Evolutionary conservation across 1,284 basidiomycete genomes (phyloP).

Genomic region (Melampsora americana): DNA sequence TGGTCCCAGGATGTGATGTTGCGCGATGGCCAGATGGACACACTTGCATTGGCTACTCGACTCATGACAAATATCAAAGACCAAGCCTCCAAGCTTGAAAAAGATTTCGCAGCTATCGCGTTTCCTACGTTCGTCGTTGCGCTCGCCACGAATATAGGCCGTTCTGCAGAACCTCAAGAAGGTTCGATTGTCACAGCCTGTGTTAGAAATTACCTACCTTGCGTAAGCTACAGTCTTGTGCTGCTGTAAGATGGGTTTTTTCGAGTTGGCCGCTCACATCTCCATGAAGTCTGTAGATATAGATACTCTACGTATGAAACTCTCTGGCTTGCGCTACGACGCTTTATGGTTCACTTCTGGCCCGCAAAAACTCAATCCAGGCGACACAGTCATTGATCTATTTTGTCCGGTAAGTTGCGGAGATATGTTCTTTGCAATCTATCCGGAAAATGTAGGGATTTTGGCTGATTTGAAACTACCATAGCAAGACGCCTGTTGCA

Average conservation of each 20-base stretch:
- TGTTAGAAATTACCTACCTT: conserved; percentile 67
- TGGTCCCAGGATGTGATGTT: conserved; percentile 47
- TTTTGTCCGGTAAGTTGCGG: conserved; percentile 41
- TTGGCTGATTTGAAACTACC: conserved; percentile 6
- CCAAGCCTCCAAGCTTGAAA: conserved; percentile 60
- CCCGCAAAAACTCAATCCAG: conserved; percentile 17
- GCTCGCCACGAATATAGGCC: conserved; percentile 57
- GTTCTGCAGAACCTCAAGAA: conserved; percentile 62
- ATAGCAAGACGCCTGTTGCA: conserved; percentile 62
- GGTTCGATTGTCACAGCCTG: conserved; percentile 63
- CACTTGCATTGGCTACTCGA: conserved; percentile 57
- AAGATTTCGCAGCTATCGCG: conserved; percentile 65
- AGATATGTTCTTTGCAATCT: background rate
- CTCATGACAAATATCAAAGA: conserved; percentile 61
- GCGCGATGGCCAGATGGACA: conserved; percentile 3
- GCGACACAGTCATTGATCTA: conserved; percentile 28
- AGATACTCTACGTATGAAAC: conserved; percentile 43
- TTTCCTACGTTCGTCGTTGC: conserved; percentile 65
- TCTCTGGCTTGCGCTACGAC: conserved; percentile 22
- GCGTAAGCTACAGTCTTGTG: conserved; percentile 59
- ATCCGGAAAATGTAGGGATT: background rate
- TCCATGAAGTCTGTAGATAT: conserved; percentile 33
- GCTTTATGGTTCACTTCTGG: conserved; percentile 40
- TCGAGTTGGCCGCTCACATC: background rate
- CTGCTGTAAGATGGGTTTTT: background rate